phyloP scores from a whole-genome alignment of 192 early-diverging fungal genomes.

The Haplosporangium gracile region DNA sequence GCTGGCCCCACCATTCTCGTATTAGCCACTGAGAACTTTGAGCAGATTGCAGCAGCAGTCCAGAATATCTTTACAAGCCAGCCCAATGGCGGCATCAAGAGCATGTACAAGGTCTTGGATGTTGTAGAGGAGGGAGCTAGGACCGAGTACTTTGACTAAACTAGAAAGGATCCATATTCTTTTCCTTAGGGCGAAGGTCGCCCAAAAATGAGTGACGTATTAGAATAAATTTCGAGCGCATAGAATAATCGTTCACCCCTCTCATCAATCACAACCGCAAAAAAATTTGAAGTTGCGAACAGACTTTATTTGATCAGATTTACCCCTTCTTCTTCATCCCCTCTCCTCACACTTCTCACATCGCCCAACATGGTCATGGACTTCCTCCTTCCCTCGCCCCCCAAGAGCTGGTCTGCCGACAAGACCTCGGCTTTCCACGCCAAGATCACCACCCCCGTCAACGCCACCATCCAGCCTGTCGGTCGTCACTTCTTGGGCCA shows the following conservation, averaged over 20 bases:
- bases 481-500: constrained; percentile 72
- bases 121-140: constrained; percentile 70
- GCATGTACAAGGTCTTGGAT: constrained; percentile 72
- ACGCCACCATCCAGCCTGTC: constrained; percentile 64
- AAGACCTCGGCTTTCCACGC: constrained; percentile 57
- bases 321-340: not conserved
- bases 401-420: constrained; percentile 71
- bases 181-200: not conserved
- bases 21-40: constrained; percentile 88
- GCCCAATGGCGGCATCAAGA: constrained; percentile 67
- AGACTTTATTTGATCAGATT: not conserved
- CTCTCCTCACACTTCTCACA: not conserved
- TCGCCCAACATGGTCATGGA: constrained; percentile 61
- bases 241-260: not conserved
- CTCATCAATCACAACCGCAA: not conserved
- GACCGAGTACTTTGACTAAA: constrained; percentile 41
- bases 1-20: constrained; percentile 98
- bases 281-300: constrained; percentile 4
- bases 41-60: constrained; percentile 79
- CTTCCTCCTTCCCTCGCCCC: constrained; percentile 81
- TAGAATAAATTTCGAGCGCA: not conserved
- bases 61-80: constrained; percentile 70
- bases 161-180: not conserved
- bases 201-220: not conserved
- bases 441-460: constrained; percentile 57